These are phyloP conservation scores for Hypoxylon lienhwacheense DNA, from an alignment of 495 filamentous ascomycete species.

Conservation along the genomic window DNA sequence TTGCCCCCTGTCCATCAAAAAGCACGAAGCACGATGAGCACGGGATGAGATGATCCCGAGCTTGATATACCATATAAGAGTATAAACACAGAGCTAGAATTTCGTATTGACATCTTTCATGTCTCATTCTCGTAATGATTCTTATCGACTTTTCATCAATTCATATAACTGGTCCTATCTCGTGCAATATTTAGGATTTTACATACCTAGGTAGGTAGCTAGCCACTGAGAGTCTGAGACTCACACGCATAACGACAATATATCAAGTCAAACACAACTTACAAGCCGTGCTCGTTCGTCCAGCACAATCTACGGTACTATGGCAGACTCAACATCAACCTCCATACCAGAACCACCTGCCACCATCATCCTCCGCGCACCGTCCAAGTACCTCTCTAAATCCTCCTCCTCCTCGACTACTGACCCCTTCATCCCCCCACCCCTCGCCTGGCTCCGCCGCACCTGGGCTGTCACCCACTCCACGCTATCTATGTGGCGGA, in stretches of 20 bases:
- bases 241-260: no score
- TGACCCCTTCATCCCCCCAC: conserved; percentile 51
- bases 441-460: conserved; percentile 61
- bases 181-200: no score
- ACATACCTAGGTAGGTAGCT: no score
- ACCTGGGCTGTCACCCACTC: conserved; percentile 78
- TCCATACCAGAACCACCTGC: conserved; percentile 1
- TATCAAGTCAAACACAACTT: no score
- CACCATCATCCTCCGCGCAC: conserved; percentile 44
- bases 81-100: background rate
- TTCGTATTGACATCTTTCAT: background rate
- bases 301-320: no score
- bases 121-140: background rate
- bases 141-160: no score
- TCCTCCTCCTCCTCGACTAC: conserved; percentile 31
- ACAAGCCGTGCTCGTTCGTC: no score
- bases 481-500: conserved; percentile 74
- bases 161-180: no score
- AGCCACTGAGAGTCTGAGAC: no score
- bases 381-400: conserved; percentile 46
- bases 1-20: background rate
- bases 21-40: background rate
- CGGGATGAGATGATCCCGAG: conserved; percentile 25
- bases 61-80: conserved; percentile 15
- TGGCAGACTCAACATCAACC: conserved; percentile 22